Percentiles rank a stretch among this genome's conserved stretches.
Evolutionary conservation across 495 filamentous ascomycete genomes (phyloP).

Genomic region (Venustampulla echinocandica): DNA sequence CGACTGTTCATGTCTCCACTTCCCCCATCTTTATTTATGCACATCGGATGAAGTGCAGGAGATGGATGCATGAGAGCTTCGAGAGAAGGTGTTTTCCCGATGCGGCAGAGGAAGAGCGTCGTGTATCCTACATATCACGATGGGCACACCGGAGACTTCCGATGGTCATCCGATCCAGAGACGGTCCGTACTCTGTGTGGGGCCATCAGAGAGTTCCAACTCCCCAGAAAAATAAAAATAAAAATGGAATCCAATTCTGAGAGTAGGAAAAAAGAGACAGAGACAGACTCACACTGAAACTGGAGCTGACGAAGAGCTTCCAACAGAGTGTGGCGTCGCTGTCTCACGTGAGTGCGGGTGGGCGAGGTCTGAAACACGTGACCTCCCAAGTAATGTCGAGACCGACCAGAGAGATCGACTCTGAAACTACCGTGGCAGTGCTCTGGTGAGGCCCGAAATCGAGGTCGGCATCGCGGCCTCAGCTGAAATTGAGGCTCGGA

Average conservation of each 20-base stretch:
- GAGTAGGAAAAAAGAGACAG: too few relatives aligned
- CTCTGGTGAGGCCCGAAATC: too few relatives aligned
- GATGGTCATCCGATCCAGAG: not conserved
- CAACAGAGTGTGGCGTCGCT: not conserved
- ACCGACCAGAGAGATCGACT: too few relatives aligned
- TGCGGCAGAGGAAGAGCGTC: not conserved
- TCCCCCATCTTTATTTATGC: conserved; percentile 7
- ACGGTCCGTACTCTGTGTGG: not conserved
- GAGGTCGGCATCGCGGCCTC: too few relatives aligned
- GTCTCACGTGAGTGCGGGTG: not conserved
- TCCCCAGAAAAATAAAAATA: too few relatives aligned
- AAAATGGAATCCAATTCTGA: too few relatives aligned
- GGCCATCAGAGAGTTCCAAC: too few relatives aligned
- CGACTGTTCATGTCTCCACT: conserved; percentile 13
- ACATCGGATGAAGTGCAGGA: conserved; percentile 9
- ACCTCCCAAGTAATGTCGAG: too few relatives aligned
- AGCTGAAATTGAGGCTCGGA: too few relatives aligned
- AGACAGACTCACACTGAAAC: too few relatives aligned
- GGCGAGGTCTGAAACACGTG: not conserved
- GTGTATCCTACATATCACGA: not conserved
- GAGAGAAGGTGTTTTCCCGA: not conserved
- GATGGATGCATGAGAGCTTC: conserved; percentile 11
- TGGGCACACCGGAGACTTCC: not conserved
- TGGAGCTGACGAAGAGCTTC: not conserved
- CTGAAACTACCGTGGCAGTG: too few relatives aligned